Percentiles rank a stretch among this genome's conserved stretches.
These are phyloP conservation scores for Alternaria rosae DNA, from an alignment of 2,329 filamentous ascomycete genomes.

Conservation along the genomic window DNA sequence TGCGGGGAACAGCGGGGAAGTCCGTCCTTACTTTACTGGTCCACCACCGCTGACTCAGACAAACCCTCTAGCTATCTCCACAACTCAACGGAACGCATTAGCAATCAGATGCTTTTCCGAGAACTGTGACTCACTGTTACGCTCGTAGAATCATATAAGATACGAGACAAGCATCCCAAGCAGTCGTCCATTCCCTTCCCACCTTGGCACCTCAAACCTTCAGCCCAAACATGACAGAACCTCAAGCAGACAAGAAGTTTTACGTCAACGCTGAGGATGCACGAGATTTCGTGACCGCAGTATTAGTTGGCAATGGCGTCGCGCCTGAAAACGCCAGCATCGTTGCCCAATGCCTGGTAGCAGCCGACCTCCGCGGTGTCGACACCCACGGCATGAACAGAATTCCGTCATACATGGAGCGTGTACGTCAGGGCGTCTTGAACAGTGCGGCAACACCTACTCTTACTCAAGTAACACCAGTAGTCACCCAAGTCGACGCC, in stretches of 20 bases:
- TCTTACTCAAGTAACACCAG: slow-evolving; percentile 69
- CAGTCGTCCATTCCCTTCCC: neutral
- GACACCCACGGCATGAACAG: slow-evolving; percentile 83
- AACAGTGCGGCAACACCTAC: slow-evolving; percentile 66
- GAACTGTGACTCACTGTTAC: neutral
- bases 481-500: slow-evolving; percentile 71
- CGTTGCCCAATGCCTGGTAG: slow-evolving; percentile 71
- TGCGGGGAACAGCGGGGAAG: neutral
- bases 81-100: neutral
- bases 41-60: neutral
- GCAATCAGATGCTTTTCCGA: neutral
- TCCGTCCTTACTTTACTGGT: neutral
- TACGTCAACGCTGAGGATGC: slow-evolving; percentile 25
- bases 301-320: slow-evolving; percentile 69
- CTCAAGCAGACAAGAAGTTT: neutral
- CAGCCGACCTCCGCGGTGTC: slow-evolving; percentile 79
- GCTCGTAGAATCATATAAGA: neutral
- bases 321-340: slow-evolving; percentile 64
- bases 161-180: neutral
- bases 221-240: neutral
- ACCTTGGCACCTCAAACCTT: neutral
- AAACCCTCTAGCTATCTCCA: neutral
- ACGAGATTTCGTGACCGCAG: slow-evolving; percentile 56
- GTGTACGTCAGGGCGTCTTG: slow-evolving; percentile 74
- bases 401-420: slow-evolving; percentile 77